Percentiles rank a stretch among this genome's conserved stretches.
These are phyloP conservation scores for Allium sativum DNA, from an alignment of 106 monocot genomes.

Conservation along the genomic window DNA sequence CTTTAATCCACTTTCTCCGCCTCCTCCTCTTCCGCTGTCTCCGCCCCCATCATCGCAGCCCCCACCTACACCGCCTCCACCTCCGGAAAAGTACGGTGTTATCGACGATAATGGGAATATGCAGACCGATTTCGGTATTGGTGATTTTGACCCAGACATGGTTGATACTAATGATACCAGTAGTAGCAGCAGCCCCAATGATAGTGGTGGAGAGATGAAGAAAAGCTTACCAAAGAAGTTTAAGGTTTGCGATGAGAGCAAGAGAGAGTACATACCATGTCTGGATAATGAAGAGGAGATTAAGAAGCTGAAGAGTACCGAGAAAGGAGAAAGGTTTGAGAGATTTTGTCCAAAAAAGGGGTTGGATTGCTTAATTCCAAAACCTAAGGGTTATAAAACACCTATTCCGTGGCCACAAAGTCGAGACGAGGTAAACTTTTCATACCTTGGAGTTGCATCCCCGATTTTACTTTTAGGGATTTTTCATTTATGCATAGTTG, in stretches of 20 bases:
- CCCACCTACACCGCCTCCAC: slow-evolving; percentile 11
- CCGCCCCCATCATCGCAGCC: not conserved
- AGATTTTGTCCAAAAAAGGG: slow-evolving; percentile 48
- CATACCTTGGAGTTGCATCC: not conserved
- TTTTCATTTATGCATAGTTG: too few relatives aligned
- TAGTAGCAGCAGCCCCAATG: slow-evolving; percentile 1
- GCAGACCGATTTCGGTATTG: slow-evolving; percentile 43
- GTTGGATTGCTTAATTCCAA: slow-evolving; percentile 59
- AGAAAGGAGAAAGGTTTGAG: slow-evolving; percentile 75
- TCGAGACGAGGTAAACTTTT: slow-evolving; percentile 50
- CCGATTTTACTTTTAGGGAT: too few relatives aligned
- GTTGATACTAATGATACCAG: slow-evolving; percentile 11
- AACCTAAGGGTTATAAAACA: slow-evolving; percentile 58
- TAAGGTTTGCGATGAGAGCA: slow-evolving; percentile 33
- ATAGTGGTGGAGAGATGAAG: not conserved
- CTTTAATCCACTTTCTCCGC: slow-evolving; percentile 4
- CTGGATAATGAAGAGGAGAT: slow-evolving; percentile 77
- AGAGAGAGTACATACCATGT: slow-evolving; percentile 86
- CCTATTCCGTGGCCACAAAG: slow-evolving; percentile 87
- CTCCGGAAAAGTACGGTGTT: slow-evolving; percentile 51
- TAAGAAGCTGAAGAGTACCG: slow-evolving; percentile 46
- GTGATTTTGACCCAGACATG: slow-evolving; percentile 31
- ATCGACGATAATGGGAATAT: slow-evolving; percentile 73
- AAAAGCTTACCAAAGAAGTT: slow-evolving; percentile 39
- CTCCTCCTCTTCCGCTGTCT: not conserved